A percentile compares a stretch with the other conserved stretches of the same genome.
phyloP scores from a whole-genome alignment of 345 rosid genomes.

The Tarenaya hassleriana region DNA sequence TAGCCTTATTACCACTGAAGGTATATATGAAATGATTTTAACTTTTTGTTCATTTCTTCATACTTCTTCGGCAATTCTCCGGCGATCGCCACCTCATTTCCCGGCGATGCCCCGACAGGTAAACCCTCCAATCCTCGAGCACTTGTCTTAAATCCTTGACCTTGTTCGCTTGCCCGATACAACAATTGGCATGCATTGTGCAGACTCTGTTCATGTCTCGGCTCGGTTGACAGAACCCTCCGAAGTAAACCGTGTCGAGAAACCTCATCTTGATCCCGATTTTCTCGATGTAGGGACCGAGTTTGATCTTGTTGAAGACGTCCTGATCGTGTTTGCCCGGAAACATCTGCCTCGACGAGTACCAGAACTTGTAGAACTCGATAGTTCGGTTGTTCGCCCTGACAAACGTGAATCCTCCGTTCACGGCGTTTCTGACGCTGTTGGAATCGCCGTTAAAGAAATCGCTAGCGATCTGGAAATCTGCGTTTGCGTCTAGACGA shows the following conservation, averaged over 20 bases:
- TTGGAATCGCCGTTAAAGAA: constrained; percentile 27
- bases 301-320: constrained; percentile 18
- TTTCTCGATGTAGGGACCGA: not conserved
- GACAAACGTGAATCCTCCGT: constrained; percentile 60
- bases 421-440: constrained; percentile 31
- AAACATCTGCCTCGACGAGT: constrained; percentile 30
- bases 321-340: constrained; percentile 36
- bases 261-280: constrained; percentile 44
- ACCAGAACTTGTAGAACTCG: constrained; percentile 62
- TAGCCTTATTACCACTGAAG: too few relatives aligned
- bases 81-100: too few relatives aligned
- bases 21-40: not conserved
- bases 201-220: constrained; percentile 45
- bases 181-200: constrained; percentile 88
- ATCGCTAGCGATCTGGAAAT: constrained; percentile 79
- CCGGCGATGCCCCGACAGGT: constrained; percentile 15
- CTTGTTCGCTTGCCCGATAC: constrained; percentile 44
- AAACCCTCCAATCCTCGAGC: constrained; percentile 54
- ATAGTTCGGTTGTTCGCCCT: constrained; percentile 44
- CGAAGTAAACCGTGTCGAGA: constrained; percentile 43
- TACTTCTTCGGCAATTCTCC: too few relatives aligned
- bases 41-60: not conserved
- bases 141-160: constrained; percentile 42
- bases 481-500: constrained; percentile 37
- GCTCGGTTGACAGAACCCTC: constrained; percentile 56